phyloP scores from a whole-genome alignment of 306 rosid genomes.

The Spatholobus suberectus region DNA sequence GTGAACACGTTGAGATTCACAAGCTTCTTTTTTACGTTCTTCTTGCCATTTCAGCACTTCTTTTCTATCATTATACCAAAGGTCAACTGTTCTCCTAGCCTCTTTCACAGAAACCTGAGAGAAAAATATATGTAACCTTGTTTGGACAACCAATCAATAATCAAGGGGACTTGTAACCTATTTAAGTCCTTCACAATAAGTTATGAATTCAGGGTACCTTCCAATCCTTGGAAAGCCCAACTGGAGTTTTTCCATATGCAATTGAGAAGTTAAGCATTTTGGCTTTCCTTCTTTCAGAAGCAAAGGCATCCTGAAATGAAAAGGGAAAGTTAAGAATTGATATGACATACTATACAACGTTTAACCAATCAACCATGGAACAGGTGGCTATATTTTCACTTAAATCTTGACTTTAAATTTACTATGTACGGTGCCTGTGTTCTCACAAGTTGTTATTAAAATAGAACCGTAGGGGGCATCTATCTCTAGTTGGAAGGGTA shows the following conservation, averaged over 20 bases:
- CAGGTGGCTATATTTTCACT: not conserved
- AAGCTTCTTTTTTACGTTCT: conserved; percentile 78
- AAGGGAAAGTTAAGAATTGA: not conserved
- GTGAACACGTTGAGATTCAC: conserved; percentile 50
- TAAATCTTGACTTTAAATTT: not conserved
- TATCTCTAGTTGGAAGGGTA: not conserved
- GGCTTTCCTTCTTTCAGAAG: conserved; percentile 94
- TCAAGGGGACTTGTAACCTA: not conserved
- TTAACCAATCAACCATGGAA: not conserved
- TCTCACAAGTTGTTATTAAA: not conserved
- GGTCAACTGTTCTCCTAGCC: conserved; percentile 80
- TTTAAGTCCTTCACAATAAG: conserved; percentile 6
- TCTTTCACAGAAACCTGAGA: conserved; percentile 85
- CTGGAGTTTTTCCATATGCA: conserved; percentile 95
- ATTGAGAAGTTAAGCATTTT: conserved; percentile 98
- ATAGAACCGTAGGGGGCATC: not conserved
- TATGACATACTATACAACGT: not conserved
- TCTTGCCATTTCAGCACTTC: conserved; percentile 87
- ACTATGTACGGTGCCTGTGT: not conserved
- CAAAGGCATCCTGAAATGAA: conserved; percentile 80
- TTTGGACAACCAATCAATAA: conserved; percentile 24
- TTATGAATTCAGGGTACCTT: conserved; percentile 62
- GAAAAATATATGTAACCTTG: conserved; percentile 27
- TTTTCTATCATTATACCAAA: conserved; percentile 90
- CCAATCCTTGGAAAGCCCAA: conserved; percentile 96